phyloP scores from a whole-genome alignment of 768 basidiomycete genomes.

The Pleurotus cornucopiae region DNA sequence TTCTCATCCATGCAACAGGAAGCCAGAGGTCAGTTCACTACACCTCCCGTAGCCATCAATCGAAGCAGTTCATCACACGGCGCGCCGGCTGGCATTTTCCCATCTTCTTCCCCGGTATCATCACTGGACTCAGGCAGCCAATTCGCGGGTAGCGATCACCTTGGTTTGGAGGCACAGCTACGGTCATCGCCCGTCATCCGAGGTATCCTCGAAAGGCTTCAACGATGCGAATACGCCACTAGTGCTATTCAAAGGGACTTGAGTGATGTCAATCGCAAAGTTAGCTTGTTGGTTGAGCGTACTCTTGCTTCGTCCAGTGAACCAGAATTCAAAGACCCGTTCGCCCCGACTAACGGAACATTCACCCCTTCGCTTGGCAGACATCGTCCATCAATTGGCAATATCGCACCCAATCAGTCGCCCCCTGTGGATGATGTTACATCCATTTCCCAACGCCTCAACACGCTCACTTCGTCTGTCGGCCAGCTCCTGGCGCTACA shows the following conservation, averaged over 20 bases:
- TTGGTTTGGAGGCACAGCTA: conserved; percentile 67
- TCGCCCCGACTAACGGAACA: conserved; percentile 43
- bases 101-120: conserved; percentile 73
- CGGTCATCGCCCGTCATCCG: conserved; percentile 72
- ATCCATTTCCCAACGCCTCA: conserved; percentile 74
- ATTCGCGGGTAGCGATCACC: conserved; percentile 43
- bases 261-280: conserved; percentile 70
- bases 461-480: conserved; percentile 78
- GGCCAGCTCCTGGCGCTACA: conserved; percentile 80
- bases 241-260: conserved; percentile 75
- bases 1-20: conserved; percentile 34
- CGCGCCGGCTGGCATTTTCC: conserved; percentile 39
- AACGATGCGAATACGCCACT: conserved; percentile 64
- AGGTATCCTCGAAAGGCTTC: conserved; percentile 71
- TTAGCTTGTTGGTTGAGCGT: conserved; percentile 71
- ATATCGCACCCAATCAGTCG: conserved; percentile 69
- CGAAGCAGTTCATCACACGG: conserved; percentile 35
- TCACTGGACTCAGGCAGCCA: conserved; percentile 75
- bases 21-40: conserved; percentile 33
- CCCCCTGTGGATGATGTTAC: conserved; percentile 66
- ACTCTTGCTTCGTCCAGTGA: conserved; percentile 41
- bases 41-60: conserved; percentile 41
- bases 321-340: conserved; percentile 84
- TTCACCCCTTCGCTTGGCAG: conserved; percentile 33
- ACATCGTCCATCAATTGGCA: conserved; percentile 59